phyloP scores from a whole-genome alignment of 805 yeast species.

The Candida vartiovaarae region DNA sequence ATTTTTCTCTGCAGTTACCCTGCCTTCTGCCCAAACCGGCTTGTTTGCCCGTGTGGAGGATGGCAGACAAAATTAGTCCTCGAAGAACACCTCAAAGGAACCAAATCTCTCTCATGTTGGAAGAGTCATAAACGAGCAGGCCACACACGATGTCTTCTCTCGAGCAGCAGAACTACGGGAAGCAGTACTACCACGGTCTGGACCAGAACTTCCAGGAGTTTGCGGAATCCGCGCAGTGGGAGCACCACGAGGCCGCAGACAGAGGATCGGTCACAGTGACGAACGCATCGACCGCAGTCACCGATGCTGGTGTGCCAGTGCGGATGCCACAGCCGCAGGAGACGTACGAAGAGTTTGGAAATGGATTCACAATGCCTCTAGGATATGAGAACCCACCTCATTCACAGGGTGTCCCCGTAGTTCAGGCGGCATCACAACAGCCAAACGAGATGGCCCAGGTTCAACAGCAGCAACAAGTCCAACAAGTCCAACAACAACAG shows the following conservation, averaged over 20 bases:
- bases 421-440: conserved; percentile 5
- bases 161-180: conserved; percentile 12
- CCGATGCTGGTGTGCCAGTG: too few relatives aligned
- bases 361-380: conserved; percentile 10
- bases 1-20: too few relatives aligned
- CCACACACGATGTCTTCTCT: too few relatives aligned
- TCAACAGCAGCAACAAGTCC: conserved; percentile 9
- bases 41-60: too few relatives aligned
- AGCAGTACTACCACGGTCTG: conserved; percentile 16
- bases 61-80: too few relatives aligned
- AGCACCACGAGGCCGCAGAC: background rate
- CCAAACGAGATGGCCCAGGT: conserved; percentile 1
- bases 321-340: too few relatives aligned
- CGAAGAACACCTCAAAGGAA: too few relatives aligned
- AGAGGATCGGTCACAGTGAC: conserved; percentile 1
- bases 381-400: background rate
- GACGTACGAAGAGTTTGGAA: conserved; percentile 14
- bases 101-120: too few relatives aligned
- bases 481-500: conserved; percentile 1
- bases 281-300: background rate
- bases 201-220: conserved; percentile 18
- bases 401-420: background rate
- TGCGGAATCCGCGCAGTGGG: conserved; percentile 1
- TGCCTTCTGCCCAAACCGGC: too few relatives aligned
- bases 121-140: too few relatives aligned